These are phyloP conservation scores for Stylonectria norvegica DNA, from an alignment of 2,329 filamentous ascomycete genomes.

Conservation along the genomic window DNA sequence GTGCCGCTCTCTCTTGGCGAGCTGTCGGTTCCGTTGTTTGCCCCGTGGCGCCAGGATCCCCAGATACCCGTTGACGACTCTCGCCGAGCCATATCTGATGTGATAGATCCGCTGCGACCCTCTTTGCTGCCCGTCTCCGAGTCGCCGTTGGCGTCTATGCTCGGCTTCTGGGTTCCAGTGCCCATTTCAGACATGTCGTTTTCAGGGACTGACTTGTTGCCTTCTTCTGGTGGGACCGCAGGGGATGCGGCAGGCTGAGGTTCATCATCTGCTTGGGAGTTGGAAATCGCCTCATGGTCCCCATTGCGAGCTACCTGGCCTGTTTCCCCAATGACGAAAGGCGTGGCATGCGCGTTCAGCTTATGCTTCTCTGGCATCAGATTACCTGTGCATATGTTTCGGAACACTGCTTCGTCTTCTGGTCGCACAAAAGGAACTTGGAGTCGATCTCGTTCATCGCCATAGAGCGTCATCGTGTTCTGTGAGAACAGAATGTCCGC, in stretches of 20 bases:
- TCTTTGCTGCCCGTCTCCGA: conserved; percentile 27
- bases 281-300: conserved; percentile 10
- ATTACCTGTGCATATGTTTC: conserved; percentile 65
- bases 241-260: conserved; percentile 34
- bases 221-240: conserved; percentile 33
- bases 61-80: conserved; percentile 58
- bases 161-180: conserved; percentile 41
- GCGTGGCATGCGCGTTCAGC: conserved; percentile 51
- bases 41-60: conserved; percentile 66
- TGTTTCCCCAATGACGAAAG: conserved; percentile 39
- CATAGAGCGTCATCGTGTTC: conserved; percentile 82
- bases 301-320: conserved; percentile 19
- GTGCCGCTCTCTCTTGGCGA: conserved; percentile 50
- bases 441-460: conserved; percentile 81
- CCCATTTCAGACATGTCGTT: conserved; percentile 42
- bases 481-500: conserved; percentile 91
- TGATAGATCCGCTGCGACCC: conserved; percentile 13
- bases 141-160: conserved; percentile 17
- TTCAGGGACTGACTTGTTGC: conserved; percentile 34
- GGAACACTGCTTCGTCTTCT: conserved; percentile 80
- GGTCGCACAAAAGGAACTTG: conserved; percentile 90
- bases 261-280: conserved; percentile 25
- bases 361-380: conserved; percentile 53
- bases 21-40: conserved; percentile 50
- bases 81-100: conserved; percentile 36